Evolutionary conservation across 805 yeast genomes (phyloP).

Genomic region (Candida easanensis): DNA sequence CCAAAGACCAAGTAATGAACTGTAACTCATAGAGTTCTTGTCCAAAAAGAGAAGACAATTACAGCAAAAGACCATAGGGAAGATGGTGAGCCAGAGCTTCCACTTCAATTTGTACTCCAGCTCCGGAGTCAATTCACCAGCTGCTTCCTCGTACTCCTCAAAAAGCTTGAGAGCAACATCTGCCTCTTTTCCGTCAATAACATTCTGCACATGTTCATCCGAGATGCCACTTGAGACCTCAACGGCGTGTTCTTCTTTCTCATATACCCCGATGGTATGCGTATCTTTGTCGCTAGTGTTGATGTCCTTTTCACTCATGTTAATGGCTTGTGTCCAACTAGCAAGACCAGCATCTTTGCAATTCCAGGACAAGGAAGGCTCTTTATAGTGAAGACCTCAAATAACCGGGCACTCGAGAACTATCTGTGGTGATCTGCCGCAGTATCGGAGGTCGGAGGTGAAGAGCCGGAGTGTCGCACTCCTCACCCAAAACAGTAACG

Average conservation of each 20-base stretch:
- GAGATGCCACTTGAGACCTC: background rate
- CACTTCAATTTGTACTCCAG: conserved; percentile 8
- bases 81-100: conserved; percentile 22
- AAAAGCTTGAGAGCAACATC: conserved; percentile 22
- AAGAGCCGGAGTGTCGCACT: background rate
- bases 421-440: no score
- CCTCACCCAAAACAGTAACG: conserved; percentile 1
- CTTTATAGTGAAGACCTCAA: no score
- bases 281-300: background rate
- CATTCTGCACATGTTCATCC: background rate
- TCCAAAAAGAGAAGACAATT: conserved; percentile 19
- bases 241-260: background rate
- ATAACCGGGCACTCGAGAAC: no score
- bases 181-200: conserved; percentile 24
- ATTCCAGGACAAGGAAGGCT: no score
- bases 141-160: conserved; percentile 12
- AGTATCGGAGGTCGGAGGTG: no score
- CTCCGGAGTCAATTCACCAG: conserved; percentile 18
- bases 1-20: conserved; percentile 14
- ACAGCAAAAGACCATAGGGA: conserved; percentile 20
- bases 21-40: conserved; percentile 18
- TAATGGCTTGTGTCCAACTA: background rate
- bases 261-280: background rate
- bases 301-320: conserved; percentile 6
- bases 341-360: no score